These are phyloP conservation scores for Botrytis fabae DNA, from an alignment of 2,329 filamentous ascomycete species.

Conservation along the genomic window DNA sequence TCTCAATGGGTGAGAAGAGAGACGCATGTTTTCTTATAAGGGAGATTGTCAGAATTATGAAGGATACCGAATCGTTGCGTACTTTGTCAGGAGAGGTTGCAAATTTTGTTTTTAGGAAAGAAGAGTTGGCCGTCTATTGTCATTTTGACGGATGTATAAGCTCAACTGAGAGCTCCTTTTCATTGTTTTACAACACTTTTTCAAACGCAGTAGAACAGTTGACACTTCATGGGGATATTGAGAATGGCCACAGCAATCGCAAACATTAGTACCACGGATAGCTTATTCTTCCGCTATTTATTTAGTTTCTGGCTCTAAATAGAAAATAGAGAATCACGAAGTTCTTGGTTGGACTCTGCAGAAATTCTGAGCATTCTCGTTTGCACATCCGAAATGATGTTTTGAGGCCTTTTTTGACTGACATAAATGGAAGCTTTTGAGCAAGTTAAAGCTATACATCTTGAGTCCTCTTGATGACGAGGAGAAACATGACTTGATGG, in stretches of 20 bases:
- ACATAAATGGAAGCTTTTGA: neutral
- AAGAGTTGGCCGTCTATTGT: neutral
- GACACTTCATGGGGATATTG: neutral
- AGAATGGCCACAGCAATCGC: neutral
- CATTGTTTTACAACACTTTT: neutral
- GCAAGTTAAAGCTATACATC: too few relatives aligned
- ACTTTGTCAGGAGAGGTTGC: too few relatives aligned
- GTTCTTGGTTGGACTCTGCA: neutral
- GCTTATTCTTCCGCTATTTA: neutral
- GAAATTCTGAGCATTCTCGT: neutral
- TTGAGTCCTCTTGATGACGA: neutral
- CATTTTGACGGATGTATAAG: neutral
- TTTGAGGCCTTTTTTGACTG: neutral
- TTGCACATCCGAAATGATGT: neutral
- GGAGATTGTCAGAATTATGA: neutral
- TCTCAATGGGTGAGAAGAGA: neutral
- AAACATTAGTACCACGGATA: fast-evolving
- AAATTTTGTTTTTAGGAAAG: neutral
- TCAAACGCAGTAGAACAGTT: neutral
- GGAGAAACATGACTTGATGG: neutral
- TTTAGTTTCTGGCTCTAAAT: neutral
- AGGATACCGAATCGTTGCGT: neutral
- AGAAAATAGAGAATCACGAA: neutral
- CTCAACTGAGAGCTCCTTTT: neutral
- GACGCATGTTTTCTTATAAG: too few relatives aligned